Evolutionary conservation across 257 asterid species (phyloP).

Genomic region (Solanum chilense): DNA sequence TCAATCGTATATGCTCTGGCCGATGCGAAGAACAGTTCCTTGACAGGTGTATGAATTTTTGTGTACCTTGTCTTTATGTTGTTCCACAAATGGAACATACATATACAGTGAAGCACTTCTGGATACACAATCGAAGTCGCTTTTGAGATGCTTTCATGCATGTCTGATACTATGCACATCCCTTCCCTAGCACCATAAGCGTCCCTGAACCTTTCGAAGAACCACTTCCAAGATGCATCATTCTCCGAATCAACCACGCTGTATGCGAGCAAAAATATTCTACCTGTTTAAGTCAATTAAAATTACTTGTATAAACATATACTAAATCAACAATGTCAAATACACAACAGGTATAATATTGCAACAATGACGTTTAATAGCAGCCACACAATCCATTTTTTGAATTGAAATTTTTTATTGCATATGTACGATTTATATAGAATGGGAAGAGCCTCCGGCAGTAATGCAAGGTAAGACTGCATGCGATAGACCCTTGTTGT

Average conservation of each 20-base stretch:
- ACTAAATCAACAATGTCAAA: background rate
- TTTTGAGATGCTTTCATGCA: background rate
- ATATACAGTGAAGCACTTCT: background rate
- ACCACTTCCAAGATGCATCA: background rate
- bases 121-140: background rate
- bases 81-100: background rate
- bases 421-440: background rate
- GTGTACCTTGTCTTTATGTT: background rate
- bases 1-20: background rate
- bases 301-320: background rate
- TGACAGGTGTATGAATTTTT: background rate
- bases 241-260: background rate
- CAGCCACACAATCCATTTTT: background rate
- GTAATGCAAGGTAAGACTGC: background rate
- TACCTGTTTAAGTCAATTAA: background rate
- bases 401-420: background rate
- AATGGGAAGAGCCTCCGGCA: background rate
- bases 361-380: background rate
- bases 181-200: background rate
- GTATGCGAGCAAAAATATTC: background rate
- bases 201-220: background rate
- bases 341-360: background rate
- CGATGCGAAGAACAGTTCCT: background rate
- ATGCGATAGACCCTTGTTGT: background rate
- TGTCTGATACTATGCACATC: background rate